phyloP scores from a whole-genome alignment of 2,329 filamentous ascomycete genomes.

The Diplodia intermedia region DNA sequence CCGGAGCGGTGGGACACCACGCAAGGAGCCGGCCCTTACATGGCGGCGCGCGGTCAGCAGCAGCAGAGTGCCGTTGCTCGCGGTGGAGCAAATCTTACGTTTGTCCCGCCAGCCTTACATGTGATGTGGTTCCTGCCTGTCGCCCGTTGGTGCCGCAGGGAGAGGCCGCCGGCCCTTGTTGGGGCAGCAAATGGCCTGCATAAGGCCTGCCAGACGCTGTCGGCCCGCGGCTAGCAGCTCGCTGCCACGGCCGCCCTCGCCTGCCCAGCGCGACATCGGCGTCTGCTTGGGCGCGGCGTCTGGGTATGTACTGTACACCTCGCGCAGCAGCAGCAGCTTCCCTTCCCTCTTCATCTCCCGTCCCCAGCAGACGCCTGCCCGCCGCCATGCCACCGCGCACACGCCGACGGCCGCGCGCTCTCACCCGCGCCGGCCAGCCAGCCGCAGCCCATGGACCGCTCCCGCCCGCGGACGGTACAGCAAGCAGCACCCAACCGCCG shows the following conservation, averaged over 20 bases:
- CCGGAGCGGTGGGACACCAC: slow-evolving; percentile 30
- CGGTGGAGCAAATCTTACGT: slow-evolving; percentile 31
- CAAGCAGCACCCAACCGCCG: slow-evolving; percentile 18
- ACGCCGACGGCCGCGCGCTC: too few species aligned
- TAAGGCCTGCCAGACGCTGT: slow-evolving; percentile 8
- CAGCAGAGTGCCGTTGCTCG: slow-evolving; percentile 10
- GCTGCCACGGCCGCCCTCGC: slow-evolving; percentile 12
- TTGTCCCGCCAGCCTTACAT: slow-evolving; percentile 28
- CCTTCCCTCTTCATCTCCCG: slow-evolving; percentile 9
- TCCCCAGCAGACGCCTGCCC: background rate
- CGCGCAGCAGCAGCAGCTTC: slow-evolving; percentile 9
- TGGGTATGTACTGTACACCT: background rate
- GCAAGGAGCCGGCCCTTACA: slow-evolving; percentile 32
- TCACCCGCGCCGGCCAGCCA: too few species aligned
- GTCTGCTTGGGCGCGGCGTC: background rate
- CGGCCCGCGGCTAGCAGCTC: slow-evolving; percentile 17
- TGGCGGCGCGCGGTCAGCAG: slow-evolving; percentile 7
- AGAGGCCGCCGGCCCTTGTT: slow-evolving; percentile 23
- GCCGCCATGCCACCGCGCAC: slow-evolving; percentile 12
- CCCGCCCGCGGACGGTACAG: slow-evolving; percentile 1
- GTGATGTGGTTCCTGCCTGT: slow-evolving; percentile 29
- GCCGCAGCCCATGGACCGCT: slow-evolving; percentile 8
- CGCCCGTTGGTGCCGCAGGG: slow-evolving; percentile 14
- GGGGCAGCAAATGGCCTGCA: slow-evolving; percentile 25
- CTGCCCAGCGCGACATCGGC: slow-evolving; percentile 2